These are phyloP conservation scores for Syzygium aromaticum DNA, from an alignment of 345 rosid genomes.

Conservation along the genomic window DNA sequence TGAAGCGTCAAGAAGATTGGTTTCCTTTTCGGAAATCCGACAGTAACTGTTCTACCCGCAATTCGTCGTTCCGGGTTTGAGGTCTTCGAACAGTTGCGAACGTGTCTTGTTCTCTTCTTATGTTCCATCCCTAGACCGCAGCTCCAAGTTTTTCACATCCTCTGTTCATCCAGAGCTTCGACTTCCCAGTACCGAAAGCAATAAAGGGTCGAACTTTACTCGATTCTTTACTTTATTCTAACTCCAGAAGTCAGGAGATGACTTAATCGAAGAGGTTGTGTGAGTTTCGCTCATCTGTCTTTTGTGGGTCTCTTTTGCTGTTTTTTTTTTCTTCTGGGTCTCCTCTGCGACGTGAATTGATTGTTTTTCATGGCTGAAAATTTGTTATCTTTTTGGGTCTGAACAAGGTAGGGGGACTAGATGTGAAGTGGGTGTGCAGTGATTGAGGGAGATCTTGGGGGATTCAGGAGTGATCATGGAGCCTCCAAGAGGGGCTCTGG, in stretches of 20 bases:
- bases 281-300: neutral
- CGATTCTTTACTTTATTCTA: neutral
- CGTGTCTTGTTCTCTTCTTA: neutral
- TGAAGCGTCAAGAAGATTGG: neutral
- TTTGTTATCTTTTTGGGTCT: neutral
- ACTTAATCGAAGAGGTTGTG: neutral
- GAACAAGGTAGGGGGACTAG: neutral
- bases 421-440: neutral
- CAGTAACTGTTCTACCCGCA: neutral
- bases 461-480: conserved; percentile 34
- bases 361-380: neutral
- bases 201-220: neutral
- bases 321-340: too few species aligned
- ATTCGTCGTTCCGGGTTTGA: neutral
- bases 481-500: conserved; percentile 66
- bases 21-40: neutral
- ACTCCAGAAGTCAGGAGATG: neutral
- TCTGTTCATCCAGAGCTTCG: neutral
- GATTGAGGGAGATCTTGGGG: neutral
- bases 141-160: neutral
- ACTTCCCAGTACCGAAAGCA: neutral
- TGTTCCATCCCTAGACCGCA: neutral
- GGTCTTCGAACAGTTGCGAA: neutral
- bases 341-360: neutral
- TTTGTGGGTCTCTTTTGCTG: neutral